Evolutionary conservation across 1,284 basidiomycete genomes (phyloP).

Genomic region (Cutaneotrichosporon dermatis): DNA sequence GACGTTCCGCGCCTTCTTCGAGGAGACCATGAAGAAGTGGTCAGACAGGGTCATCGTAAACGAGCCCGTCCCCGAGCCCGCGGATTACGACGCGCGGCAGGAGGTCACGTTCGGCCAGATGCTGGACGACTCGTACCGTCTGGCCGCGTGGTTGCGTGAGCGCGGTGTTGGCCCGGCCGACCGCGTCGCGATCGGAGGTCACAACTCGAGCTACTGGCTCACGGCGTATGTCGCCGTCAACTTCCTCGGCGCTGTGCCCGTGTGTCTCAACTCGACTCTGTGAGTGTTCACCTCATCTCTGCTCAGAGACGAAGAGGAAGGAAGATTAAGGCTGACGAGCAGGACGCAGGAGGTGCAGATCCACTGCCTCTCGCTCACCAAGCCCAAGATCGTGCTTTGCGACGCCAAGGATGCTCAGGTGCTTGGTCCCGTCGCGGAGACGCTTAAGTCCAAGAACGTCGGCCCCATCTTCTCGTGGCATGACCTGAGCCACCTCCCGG

Average conservation of each 20-base stretch:
- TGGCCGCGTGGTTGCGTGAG: slow-evolving; percentile 34
- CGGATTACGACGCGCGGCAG: slow-evolving; percentile 13
- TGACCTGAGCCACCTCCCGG: neutral
- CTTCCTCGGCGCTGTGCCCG: slow-evolving; percentile 37
- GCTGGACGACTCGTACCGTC: slow-evolving; percentile 17
- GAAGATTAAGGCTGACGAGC: neutral
- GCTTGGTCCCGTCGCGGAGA: slow-evolving; percentile 12
- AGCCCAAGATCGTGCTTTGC: slow-evolving; percentile 31
- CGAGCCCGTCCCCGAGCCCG: slow-evolving; percentile 11
- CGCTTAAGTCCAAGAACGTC: slow-evolving; percentile 1
- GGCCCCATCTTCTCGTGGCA: slow-evolving; percentile 14
- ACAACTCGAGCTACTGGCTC: slow-evolving; percentile 36
- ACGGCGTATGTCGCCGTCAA: slow-evolving; percentile 34
- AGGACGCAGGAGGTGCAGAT: slow-evolving; percentile 19
- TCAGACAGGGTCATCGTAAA: slow-evolving; percentile 26
- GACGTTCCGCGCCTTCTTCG: slow-evolving; percentile 36
- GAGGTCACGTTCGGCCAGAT: slow-evolving; percentile 30
- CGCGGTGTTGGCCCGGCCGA: slow-evolving; percentile 30
- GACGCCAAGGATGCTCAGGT: slow-evolving; percentile 30
- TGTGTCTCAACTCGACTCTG: slow-evolving; percentile 42
- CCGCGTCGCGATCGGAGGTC: slow-evolving; percentile 36
- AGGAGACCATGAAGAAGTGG: slow-evolving; percentile 21
- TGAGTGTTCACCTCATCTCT: slow-evolving; percentile 16
- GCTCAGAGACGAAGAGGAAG: neutral
- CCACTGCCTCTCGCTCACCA: slow-evolving; percentile 29